phyloP scores from a whole-genome alignment of 176 grass and related monocot genomes.

The Phoenix roebelenii region DNA sequence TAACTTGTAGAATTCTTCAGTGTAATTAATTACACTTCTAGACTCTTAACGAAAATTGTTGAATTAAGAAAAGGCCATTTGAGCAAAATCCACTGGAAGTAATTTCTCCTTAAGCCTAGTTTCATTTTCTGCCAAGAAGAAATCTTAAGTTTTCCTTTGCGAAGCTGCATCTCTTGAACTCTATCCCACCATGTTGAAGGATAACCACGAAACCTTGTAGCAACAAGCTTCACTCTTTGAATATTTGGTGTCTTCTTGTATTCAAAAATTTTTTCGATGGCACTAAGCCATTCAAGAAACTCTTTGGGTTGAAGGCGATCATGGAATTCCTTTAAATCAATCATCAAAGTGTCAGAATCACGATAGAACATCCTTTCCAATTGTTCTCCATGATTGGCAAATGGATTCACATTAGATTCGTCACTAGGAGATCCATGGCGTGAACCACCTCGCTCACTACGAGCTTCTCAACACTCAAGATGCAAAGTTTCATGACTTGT shows the following conservation, averaged over 20 bases:
- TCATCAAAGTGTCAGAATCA: background rate
- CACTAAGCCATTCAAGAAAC: background rate
- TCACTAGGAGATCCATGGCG: background rate
- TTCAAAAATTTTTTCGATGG: background rate
- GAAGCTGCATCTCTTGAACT: background rate
- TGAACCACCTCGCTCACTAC: background rate
- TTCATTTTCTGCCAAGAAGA: background rate
- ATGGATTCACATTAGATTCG: too few species aligned
- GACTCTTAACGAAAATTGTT: background rate
- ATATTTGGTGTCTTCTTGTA: background rate
- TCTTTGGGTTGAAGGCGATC: background rate
- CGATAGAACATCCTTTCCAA: too few species aligned
- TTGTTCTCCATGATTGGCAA: too few species aligned
- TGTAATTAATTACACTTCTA: too few species aligned
- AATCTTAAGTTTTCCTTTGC: background rate
- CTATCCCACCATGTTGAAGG: background rate
- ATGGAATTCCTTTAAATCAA: background rate
- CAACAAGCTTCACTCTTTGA: background rate
- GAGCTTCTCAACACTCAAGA: background rate
- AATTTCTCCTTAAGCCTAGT: background rate
- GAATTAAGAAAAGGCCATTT: background rate
- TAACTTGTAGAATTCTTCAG: too few species aligned
- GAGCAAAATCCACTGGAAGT: background rate
- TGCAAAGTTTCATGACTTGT: background rate
- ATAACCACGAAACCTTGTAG: background rate